Evolutionary conservation across 1,284 basidiomycete species (phyloP), one percentile per base, ranked within the genome.

Genomic region (Moniliophthora roreri): DNA sequence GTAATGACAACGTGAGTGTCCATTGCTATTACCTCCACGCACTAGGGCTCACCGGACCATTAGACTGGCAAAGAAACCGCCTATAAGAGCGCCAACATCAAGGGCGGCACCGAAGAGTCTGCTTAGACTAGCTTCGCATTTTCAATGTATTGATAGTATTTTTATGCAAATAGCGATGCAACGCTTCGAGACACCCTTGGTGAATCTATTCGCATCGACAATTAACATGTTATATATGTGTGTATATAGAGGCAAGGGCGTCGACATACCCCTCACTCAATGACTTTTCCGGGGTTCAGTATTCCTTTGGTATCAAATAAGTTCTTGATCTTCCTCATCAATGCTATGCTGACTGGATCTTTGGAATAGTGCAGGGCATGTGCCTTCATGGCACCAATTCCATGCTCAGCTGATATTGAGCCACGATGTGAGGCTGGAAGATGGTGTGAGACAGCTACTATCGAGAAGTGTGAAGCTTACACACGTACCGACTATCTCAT

Each of bases 371-470:
- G 82, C 34, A 99, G 82, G 42, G 93, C 93, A 58, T 91, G 85
- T 0, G 92, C 91, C 75, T 99, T 99, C 91, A 95, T 95, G 0
- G 89, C 79, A 4, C 97, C 93, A 51, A 99, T 85, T 2, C 97
- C 96, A 69, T 99, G 96, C 67, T 99, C 96, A 1, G 97, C 97
- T 7, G 94, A 97, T 60, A 99, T 86, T 0, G 95, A 98, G 1
- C 97, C 97, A 46, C 84, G 81, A 66, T 89, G 78, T 4, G 79
- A 81, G 20, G 82, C 85, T 89, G 54, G 7, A 45, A 42, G 32
- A 46, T 46, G 6, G 35, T 41, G 18, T 39, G 21, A 20, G n/a
- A 49, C 34, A 46, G 24, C 55, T 20, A 37, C 41, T 2, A 40
- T 34, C 37, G 21, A 13, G 26, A 56, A 53, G 56, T 24, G 20